phyloP scores from a whole-genome alignment of 2,329 filamentous ascomycete genomes.

The Tricladium varicosporioides region DNA sequence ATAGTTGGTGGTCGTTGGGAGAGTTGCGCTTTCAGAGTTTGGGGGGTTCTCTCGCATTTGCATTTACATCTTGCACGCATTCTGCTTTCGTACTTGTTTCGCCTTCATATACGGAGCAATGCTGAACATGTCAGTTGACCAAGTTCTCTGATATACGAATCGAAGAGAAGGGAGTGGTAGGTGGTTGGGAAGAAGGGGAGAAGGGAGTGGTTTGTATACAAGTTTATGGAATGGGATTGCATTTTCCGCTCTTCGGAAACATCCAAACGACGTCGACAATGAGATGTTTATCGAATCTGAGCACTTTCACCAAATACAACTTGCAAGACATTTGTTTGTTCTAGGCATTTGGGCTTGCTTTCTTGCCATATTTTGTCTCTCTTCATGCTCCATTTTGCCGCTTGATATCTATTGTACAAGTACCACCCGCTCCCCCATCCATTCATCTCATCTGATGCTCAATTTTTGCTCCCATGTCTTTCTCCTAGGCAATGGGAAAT shows the following conservation, averaged over 20 bases:
- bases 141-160: neutral
- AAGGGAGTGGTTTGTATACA: neutral
- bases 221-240: neutral
- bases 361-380: neutral
- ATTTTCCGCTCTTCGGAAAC: neutral
- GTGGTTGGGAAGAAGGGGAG: too few species aligned
- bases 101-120: slow-evolving; percentile 1
- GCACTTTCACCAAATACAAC: too few species aligned
- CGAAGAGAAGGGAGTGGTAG: neutral
- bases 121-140: slow-evolving; percentile 11
- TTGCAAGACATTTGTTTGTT: too few species aligned
- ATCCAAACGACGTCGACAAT: neutral
- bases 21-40: too few species aligned
- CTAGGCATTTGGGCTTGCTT: too few species aligned
- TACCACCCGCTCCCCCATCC: neutral
- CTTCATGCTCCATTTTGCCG: neutral
- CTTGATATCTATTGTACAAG: slow-evolving; percentile 15
- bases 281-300: too few species aligned
- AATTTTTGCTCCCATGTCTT: neutral
- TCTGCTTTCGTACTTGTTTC: slow-evolving; percentile 1
- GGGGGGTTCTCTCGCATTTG: too few species aligned
- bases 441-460: slow-evolving; percentile 1
- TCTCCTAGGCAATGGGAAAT: neutral
- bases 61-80: too few species aligned
- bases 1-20: neutral